Conservation (phyloP, 1,284 basidiomycete genomes). For the Bondarzewia mesenterica region DNA sequence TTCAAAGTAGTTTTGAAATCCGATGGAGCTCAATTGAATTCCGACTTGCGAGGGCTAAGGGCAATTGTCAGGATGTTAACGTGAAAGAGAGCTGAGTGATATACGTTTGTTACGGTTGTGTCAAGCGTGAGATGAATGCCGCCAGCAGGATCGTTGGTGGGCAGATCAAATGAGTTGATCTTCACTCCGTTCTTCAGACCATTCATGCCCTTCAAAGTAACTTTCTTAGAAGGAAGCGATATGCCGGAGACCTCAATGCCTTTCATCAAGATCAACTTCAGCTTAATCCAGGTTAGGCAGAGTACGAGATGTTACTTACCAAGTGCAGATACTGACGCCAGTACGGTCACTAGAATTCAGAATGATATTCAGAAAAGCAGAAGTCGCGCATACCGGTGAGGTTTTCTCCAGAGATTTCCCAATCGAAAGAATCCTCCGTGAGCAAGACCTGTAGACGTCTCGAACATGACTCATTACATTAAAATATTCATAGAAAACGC, state of each 20-base stretch:
- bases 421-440: slow-evolving; percentile 63
- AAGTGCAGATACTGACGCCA: slow-evolving; percentile 39
- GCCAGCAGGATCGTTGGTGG: slow-evolving; percentile 66
- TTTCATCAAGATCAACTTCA: slow-evolving; percentile 12
- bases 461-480: not conserved
- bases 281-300: not conserved
- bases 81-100: slow-evolving; percentile 13
- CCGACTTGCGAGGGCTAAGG: slow-evolving; percentile 70
- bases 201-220: slow-evolving; percentile 69
- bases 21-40: slow-evolving; percentile 55
- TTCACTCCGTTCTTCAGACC: slow-evolving; percentile 55
- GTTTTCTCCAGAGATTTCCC: slow-evolving; percentile 66
- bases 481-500: not conserved
- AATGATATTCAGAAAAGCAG: not conserved
- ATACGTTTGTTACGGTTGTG: slow-evolving; percentile 54
- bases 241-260: slow-evolving; percentile 55
- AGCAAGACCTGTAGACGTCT: slow-evolving; percentile 37
- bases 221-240: slow-evolving; percentile 46
- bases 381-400: slow-evolving; percentile 37
- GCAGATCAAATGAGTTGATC: slow-evolving; percentile 68
- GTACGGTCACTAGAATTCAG: not conserved
- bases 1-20: slow-evolving; percentile 52
- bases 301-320: slow-evolving; percentile 26
- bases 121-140: slow-evolving; percentile 65
- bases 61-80: not conserved